Percentiles rank a stretch among this genome's conserved stretches.
phyloP scores from a whole-genome alignment of 768 basidiomycete genomes.

The Rhodosporidiobolus sp. region DNA sequence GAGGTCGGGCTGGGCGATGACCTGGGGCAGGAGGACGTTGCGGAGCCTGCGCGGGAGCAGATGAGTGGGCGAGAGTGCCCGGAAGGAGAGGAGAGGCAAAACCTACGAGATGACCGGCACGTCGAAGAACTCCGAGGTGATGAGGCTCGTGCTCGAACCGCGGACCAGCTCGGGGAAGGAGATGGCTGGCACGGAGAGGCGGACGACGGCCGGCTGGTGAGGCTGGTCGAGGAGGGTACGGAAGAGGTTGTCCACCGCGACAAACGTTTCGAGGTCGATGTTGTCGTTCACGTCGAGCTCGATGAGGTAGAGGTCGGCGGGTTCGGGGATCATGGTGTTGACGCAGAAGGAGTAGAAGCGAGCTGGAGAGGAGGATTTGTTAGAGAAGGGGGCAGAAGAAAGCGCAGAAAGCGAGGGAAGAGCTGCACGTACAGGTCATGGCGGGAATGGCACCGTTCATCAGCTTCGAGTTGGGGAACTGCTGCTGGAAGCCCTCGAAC shows the following conservation, averaged over 20 bases:
- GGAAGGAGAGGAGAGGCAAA: too few relatives aligned
- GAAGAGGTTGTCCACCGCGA: constrained; percentile 30
- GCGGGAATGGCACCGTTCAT: constrained; percentile 7
- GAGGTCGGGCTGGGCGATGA: constrained; percentile 25
- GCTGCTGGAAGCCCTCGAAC: background rate
- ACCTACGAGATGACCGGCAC: constrained; percentile 22
- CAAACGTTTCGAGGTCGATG: background rate
- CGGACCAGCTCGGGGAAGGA: constrained; percentile 17
- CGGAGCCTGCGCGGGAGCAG: constrained; percentile 21
- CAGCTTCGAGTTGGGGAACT: constrained; percentile 13
- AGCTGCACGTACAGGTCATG: constrained; percentile 5
- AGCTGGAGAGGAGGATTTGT: background rate
- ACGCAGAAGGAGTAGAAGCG: constrained; percentile 19
- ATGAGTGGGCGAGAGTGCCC: too few relatives aligned
- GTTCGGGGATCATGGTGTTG: background rate
- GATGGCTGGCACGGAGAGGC: constrained; percentile 29
- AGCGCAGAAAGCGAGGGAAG: too few relatives aligned
- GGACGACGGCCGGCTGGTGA: constrained; percentile 36
- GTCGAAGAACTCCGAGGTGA: constrained; percentile 25
- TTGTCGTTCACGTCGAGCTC: constrained; percentile 25
- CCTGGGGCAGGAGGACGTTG: constrained; percentile 33
- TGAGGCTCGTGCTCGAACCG: background rate
- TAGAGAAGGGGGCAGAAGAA: too few relatives aligned
- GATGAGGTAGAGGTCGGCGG: constrained; percentile 18
- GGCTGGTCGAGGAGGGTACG: constrained; percentile 35